phyloP scores from a whole-genome alignment of 2,329 filamentous ascomycete genomes.

The Bretziella fagacearum region DNA sequence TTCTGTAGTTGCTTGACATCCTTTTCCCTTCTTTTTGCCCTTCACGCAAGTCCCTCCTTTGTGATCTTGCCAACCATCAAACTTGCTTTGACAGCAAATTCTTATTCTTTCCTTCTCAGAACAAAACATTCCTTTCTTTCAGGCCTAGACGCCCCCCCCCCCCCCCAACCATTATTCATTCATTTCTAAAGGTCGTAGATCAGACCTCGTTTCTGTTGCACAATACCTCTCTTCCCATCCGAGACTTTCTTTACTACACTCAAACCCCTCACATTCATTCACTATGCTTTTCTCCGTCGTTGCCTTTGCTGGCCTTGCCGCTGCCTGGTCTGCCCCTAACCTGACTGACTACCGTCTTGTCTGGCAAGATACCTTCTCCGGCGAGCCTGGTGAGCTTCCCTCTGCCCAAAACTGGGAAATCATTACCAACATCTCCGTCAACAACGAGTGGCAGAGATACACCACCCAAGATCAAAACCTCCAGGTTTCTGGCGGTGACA shows the following conservation, averaged over 20 bases:
- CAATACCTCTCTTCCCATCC: background rate
- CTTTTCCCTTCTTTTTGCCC: background rate
- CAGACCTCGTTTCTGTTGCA: too few relatives aligned
- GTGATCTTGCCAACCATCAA: background rate
- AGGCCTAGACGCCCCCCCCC: slow-evolving; percentile 6
- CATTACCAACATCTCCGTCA: slow-evolving; percentile 28
- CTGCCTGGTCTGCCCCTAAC: slow-evolving; percentile 24
- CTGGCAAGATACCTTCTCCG: slow-evolving; percentile 30
- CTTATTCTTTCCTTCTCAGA: background rate
- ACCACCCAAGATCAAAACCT: slow-evolving; percentile 29
- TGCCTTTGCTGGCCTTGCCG: slow-evolving; percentile 20
- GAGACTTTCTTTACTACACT: background rate
- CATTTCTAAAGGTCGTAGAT: slow-evolving; percentile 1
- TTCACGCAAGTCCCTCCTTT: background rate
- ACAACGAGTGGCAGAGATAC: slow-evolving; percentile 37
- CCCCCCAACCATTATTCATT: background rate
- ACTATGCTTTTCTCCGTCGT: slow-evolving; percentile 11
- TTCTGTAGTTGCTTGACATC: background rate
- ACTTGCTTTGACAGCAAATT: slow-evolving; percentile 1
- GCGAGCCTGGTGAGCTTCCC: slow-evolving; percentile 22
- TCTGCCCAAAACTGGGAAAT: slow-evolving; percentile 26
- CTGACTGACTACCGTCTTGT: slow-evolving; percentile 25
- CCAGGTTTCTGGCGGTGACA: slow-evolving; percentile 32
- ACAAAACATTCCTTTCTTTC: slow-evolving; percentile 1
- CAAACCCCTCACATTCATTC: background rate